These are phyloP conservation scores for Suillus subluteus DNA, from an alignment of 768 basidiomycete species.

Conservation along the genomic window DNA sequence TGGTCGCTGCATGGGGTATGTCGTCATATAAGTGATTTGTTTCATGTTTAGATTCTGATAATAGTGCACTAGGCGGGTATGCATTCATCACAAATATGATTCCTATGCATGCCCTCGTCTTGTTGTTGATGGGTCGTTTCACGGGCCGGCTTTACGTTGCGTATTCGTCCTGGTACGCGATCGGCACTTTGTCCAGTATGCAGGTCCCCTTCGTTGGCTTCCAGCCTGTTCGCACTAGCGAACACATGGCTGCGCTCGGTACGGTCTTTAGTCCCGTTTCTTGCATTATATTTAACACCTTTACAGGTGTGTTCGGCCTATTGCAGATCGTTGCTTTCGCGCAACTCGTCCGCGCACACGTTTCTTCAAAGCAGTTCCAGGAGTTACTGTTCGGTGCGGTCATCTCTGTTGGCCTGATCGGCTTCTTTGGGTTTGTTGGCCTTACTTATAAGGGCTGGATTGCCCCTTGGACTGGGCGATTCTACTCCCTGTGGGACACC, in stretches of 20 bases:
- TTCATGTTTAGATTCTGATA: neutral
- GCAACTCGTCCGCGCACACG: constrained; percentile 84
- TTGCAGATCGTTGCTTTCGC: constrained; percentile 95
- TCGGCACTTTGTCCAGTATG: constrained; percentile 97
- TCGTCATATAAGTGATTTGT: constrained; percentile 11
- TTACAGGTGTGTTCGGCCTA: constrained; percentile 88
- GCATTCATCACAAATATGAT: constrained; percentile 99
- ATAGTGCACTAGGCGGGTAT: constrained; percentile 72
- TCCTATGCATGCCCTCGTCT: constrained; percentile 91
- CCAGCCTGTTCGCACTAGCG: constrained; percentile 95
- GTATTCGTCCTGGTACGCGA: constrained; percentile 97
- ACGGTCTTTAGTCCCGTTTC: constrained; percentile 14
- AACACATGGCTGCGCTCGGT: constrained; percentile 99
- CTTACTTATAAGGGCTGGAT: constrained; percentile 95
- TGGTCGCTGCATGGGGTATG: constrained; percentile 99
- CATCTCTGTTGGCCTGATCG: constrained; percentile 70
- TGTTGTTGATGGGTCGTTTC: constrained; percentile 96
- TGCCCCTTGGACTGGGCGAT: constrained; percentile 99
- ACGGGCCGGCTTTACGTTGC: constrained; percentile 90
- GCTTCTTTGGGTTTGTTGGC: constrained; percentile 70
- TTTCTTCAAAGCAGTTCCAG: constrained; percentile 93
- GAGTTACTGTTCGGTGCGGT: constrained; percentile 72
- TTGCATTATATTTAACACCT: constrained; percentile 14
- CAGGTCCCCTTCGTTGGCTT: constrained; percentile 99
- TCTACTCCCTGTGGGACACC: constrained; percentile 99